A percentile compares a stretch with the other conserved stretches of the same genome.
phyloP scores from a whole-genome alignment of 2,329 filamentous ascomycete genomes.

The Parastagonospora nodorum region DNA sequence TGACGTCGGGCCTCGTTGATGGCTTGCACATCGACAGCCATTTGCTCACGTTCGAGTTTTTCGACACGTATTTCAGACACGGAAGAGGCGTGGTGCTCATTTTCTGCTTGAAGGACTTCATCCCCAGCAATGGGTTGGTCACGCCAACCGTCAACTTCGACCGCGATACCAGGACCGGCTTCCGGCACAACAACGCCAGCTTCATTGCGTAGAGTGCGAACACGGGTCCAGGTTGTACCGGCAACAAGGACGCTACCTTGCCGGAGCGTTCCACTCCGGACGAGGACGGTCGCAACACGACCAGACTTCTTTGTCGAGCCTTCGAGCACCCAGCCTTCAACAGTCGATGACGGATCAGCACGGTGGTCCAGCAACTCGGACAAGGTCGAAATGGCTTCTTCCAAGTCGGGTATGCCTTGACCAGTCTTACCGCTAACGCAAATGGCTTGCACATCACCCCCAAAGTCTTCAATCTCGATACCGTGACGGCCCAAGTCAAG shows the following conservation, averaged over 20 bases:
- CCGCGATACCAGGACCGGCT: constrained; percentile 84
- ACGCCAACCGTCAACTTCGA: constrained; percentile 94
- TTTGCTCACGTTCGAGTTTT: constrained; percentile 68
- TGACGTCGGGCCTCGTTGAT: constrained; percentile 70
- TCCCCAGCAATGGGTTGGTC: constrained; percentile 86
- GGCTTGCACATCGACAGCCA: constrained; percentile 72
- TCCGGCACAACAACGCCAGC: constrained; percentile 72
- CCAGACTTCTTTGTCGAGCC: constrained; percentile 84
- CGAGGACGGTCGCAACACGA: constrained; percentile 84
- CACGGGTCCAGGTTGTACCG: constrained; percentile 83
- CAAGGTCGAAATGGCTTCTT: constrained; percentile 85
- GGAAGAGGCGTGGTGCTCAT: constrained; percentile 76
- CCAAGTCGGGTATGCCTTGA: constrained; percentile 85
- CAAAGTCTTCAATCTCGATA: constrained; percentile 91
- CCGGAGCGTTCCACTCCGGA: constrained; percentile 83
- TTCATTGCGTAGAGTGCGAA: constrained; percentile 86
- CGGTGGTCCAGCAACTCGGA: constrained; percentile 91
- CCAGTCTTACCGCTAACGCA: constrained; percentile 93
- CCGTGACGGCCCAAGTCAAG: constrained; percentile 81
- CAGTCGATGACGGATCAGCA: constrained; percentile 74
- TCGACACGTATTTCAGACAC: constrained; percentile 79
- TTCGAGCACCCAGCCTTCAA: constrained; percentile 94
- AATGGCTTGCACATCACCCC: constrained; percentile 91
- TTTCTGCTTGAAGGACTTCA: constrained; percentile 79
- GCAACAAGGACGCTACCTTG: constrained; percentile 84